Base-by-base conservation (phyloP, 306 rosid species). In the Rosa multiflora region DNA sequence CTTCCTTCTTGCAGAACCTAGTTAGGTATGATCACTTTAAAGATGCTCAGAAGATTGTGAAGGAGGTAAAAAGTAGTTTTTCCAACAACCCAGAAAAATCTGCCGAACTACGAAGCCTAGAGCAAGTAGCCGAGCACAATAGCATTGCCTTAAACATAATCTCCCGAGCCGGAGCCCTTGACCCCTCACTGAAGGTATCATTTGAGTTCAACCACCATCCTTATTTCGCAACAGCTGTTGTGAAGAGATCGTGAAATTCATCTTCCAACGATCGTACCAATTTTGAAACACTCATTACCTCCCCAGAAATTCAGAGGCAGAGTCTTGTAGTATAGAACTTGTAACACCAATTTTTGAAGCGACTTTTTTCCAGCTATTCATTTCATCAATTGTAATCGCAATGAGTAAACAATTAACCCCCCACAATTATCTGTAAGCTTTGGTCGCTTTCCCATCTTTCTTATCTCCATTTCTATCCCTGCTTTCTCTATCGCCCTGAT, bases 71-170 rank as follows among this genome's bases (percentile, higher is more conserved):
- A 83, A 74, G 89, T 78, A 88, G 96, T 70, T 95, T 92, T 61
- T 79, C 91, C 39, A 85, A 87, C 20, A 93, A 95, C 64, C 93
- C 91, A 0, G 96, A 95, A 52, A 93, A 81, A 67, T 84, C 86
- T 88, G 88, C 90, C 0, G 99, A 95, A 82, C 89, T 95, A 20
- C 82, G 94, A 72, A 84, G 89, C 81, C 58, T 95, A 52, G 99
- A 95, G 83, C 98, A 86, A 78, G 99, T 95, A 23, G 99, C 99
- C 1, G 98, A 92, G 81, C 98, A 94, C 89, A 95, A 95, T 76
- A 93, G 87, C 86, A 83, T 91, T 63, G 99, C 98, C 67, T 83
- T 93, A 46, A 91, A 88, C 73, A 82, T 93, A 61, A 90, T 93
- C 80, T 81, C 84, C 88, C 82, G 88, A 73, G 84, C 86, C 17